Conservation (phyloP, 345 rosid genomes). For the Streptanthus diversifolius region DNA sequence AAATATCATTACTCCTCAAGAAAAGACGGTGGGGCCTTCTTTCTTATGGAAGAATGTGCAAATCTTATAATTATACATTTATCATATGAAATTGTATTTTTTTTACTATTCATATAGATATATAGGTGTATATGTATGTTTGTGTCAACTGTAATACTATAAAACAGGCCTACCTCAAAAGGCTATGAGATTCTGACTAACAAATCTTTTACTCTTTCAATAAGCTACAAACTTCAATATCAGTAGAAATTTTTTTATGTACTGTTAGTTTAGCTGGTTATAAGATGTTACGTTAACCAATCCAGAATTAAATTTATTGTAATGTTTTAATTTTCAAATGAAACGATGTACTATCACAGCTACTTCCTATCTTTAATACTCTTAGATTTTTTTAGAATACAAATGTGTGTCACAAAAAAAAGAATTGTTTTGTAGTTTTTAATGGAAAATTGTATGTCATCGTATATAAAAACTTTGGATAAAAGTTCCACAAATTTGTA, state of each 20-base stretch:
- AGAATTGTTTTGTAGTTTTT: background rate
- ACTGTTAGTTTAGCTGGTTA: background rate
- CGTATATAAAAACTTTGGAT: background rate
- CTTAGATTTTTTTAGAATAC: background rate
- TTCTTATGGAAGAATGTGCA: constrained; percentile 33
- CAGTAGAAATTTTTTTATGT: background rate
- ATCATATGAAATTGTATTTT: background rate
- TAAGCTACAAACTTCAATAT: background rate
- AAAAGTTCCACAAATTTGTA: background rate
- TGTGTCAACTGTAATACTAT: background rate
- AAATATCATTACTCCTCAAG: constrained; percentile 20
- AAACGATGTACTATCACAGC: background rate
- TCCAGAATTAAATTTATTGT: background rate
- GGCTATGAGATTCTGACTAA: background rate
- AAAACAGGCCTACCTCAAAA: background rate
- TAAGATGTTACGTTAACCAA: background rate
- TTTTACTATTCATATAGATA: background rate
- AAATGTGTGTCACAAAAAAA: background rate
- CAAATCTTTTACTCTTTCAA: background rate
- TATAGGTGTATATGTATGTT: background rate
- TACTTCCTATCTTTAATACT: background rate
- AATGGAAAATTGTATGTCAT: background rate
- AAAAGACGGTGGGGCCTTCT: constrained; percentile 27
- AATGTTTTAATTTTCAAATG: background rate
- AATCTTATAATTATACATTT: constrained; percentile 3